phyloP scores from a whole-genome alignment of 495 filamentous ascomycete species.

The Hypoxylon cercidicola region DNA sequence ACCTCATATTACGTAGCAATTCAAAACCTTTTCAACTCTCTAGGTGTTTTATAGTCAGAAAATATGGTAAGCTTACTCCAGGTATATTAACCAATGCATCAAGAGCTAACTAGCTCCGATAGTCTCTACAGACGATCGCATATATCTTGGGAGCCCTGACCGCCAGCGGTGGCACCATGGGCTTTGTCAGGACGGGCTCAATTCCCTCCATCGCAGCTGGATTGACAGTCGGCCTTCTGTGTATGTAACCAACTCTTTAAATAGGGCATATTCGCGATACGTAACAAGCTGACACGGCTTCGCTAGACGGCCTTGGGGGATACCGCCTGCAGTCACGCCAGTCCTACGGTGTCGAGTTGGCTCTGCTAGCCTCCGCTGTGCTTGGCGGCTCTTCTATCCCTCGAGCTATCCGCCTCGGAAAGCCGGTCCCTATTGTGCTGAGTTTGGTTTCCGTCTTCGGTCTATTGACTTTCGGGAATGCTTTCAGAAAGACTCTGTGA shows the following conservation, averaged over 20 bases:
- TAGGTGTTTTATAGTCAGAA: neutral
- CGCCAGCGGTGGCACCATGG: constrained; percentile 84
- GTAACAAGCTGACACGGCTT: constrained; percentile 20
- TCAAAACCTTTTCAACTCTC: neutral
- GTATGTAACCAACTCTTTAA: constrained; percentile 44
- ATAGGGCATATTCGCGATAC: neutral
- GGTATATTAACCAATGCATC: neutral
- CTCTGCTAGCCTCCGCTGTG: constrained; percentile 80
- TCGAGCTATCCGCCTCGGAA: constrained; percentile 79
- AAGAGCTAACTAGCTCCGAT: constrained; percentile 21
- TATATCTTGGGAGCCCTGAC: constrained; percentile 83
- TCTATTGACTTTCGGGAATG: constrained; percentile 68
- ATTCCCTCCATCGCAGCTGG: constrained; percentile 87
- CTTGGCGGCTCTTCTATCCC: constrained; percentile 86
- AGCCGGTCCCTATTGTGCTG: constrained; percentile 79
- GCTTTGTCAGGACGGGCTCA: constrained; percentile 83
- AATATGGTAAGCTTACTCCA: constrained; percentile 27
- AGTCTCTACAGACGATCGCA: constrained; percentile 58
- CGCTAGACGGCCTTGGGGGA: constrained; percentile 71
- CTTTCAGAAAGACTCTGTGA: constrained; percentile 54
- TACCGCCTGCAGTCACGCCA: constrained; percentile 72
- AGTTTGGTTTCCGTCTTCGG: constrained; percentile 71
- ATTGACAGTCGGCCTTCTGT: constrained; percentile 75
- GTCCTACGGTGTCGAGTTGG: constrained; percentile 77
- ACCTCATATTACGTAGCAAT: neutral